Percentiles rank a stretch among this genome's conserved stretches.
These are phyloP conservation scores for Podila epicladia DNA, from an alignment of 192 early-diverging fungal species.

Conservation along the genomic window DNA sequence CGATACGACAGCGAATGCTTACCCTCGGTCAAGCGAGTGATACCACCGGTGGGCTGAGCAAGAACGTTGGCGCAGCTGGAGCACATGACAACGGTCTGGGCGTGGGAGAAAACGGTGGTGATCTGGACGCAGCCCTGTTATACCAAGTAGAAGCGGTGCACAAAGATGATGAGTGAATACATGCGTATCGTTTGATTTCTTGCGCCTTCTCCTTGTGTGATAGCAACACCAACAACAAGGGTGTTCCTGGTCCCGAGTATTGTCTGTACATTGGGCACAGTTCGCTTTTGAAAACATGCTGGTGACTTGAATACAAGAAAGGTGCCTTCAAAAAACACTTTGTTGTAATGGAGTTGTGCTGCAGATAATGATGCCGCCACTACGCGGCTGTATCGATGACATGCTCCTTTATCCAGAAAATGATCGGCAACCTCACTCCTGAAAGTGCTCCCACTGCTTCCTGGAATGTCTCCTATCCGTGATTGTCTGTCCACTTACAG, in stretches of 20 bases:
- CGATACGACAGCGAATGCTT: neutral
- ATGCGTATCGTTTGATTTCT: neutral
- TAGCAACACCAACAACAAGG: neutral
- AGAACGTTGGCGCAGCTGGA: constrained; percentile 95
- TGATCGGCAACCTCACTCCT: too few species aligned
- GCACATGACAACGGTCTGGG: constrained; percentile 98
- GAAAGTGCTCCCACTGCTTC: too few species aligned
- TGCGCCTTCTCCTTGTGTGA: neutral
- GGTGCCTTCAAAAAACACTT: too few species aligned
- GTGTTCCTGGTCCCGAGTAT: neutral
- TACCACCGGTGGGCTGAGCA: constrained; percentile 99
- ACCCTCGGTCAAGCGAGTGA: constrained; percentile 97
- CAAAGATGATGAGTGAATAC: neutral
- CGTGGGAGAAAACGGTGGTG: constrained; percentile 99
- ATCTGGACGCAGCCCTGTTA: constrained; percentile 90
- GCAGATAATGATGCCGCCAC: too few species aligned
- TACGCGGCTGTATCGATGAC: too few species aligned
- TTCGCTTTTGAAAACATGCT: neutral
- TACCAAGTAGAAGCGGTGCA: neutral
- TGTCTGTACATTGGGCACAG: neutral
- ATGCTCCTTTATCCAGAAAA: too few species aligned
- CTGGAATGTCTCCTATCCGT: neutral
- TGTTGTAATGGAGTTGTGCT: too few species aligned
- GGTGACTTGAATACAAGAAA: neutral
- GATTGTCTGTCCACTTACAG: constrained; percentile 47